A percentile compares a stretch with the other conserved stretches of the same genome.
Conservation (phyloP, 2,329 filamentous ascomycete genomes). For the Diaporthe nobilis region DNA sequence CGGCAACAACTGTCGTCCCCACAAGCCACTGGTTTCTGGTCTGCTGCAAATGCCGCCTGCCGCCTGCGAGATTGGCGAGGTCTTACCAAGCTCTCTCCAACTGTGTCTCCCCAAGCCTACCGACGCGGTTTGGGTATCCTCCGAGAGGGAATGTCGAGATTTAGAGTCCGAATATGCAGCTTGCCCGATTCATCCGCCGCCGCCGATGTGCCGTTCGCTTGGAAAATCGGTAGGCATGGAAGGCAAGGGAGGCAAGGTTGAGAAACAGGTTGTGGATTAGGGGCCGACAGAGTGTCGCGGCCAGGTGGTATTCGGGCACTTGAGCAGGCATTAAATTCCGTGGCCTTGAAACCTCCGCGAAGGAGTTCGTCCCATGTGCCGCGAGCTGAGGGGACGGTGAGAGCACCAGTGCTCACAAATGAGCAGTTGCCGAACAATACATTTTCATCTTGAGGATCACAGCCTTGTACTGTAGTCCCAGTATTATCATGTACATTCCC, state of each 20-base stretch:
- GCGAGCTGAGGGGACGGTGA: neutral
- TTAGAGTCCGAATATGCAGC: slow-evolving; percentile 20
- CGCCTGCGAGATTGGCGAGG: slow-evolving; percentile 56
- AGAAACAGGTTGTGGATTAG: slow-evolving; percentile 21
- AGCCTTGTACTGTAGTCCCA: slow-evolving; percentile 15
- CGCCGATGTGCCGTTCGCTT: slow-evolving; percentile 15
- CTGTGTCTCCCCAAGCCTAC: slow-evolving; percentile 43
- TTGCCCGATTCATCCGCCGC: slow-evolving; percentile 3
- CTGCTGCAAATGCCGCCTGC: slow-evolving; percentile 40
- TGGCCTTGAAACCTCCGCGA: slow-evolving; percentile 6
- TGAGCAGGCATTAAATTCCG: slow-evolving; percentile 11
- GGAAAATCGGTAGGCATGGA: neutral
- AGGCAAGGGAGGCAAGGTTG: slow-evolving; percentile 8
- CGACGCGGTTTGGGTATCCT: neutral
- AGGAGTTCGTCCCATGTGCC: slow-evolving; percentile 16
- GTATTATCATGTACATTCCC: neutral
- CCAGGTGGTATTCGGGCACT: slow-evolving; percentile 15
- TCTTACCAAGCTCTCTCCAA: slow-evolving; percentile 46
- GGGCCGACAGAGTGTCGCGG: slow-evolving; percentile 3
- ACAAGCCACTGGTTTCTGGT: slow-evolving; percentile 34
- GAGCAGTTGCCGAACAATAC: slow-evolving; percentile 14
- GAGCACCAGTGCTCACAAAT: neutral
- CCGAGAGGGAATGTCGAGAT: slow-evolving; percentile 1
- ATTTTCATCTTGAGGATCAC: neutral
- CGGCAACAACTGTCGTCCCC: neutral